Evolutionary conservation across 2,329 filamentous ascomycete genomes (phyloP), one percentile per base, ranked within the genome.

Genomic region (Diaporthe caulivora): DNA sequence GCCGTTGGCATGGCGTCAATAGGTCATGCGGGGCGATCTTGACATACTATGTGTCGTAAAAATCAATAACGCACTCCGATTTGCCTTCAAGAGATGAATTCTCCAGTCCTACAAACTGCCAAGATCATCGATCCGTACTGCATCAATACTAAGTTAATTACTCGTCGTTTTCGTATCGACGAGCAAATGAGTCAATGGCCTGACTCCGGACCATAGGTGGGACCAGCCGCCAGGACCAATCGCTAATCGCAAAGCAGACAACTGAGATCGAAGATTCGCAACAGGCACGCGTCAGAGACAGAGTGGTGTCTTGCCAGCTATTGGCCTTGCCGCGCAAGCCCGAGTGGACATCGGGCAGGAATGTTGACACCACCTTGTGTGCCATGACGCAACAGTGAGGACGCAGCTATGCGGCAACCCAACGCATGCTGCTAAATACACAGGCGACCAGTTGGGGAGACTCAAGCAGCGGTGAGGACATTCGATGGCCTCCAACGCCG

Each of bases 391-490:
- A 65, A n/a, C 29, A 21, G 11, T 17, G 13, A 15, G 29, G 29
- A 18, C n/a, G 42, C 13, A 49, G 1, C 11, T 17, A 2, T 24
- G 44, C 34, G 60, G 44, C 60, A 18, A 31, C 11, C 10, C 31
- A 24, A 31, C 11, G 18, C 31, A 7, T 17, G 11, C 18, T 51
- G 44, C 42, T 31, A 24, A 37, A 37, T 9, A 34, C 8, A 13
- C 26, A 17, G 21, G 34, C 24, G 42, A 47, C 24, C n/a, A 17
- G 40, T 2, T 49, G 42, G 29, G 47, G 26, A 47, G 29, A 51
- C 34, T 21, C 29, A 65, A 65, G 62, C 13, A 49, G 62, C 62
- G 62, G 62, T 65, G 62, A 65, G 62, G 51, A 26, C 21, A 18
- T 51, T 26, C 21, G 21, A 47, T 51, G 62, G 62, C n/a, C n/a